These are phyloP conservation scores for Chlorella variabilis DNA, from an alignment of 163 green algal species.

Conservation along the genomic window DNA sequence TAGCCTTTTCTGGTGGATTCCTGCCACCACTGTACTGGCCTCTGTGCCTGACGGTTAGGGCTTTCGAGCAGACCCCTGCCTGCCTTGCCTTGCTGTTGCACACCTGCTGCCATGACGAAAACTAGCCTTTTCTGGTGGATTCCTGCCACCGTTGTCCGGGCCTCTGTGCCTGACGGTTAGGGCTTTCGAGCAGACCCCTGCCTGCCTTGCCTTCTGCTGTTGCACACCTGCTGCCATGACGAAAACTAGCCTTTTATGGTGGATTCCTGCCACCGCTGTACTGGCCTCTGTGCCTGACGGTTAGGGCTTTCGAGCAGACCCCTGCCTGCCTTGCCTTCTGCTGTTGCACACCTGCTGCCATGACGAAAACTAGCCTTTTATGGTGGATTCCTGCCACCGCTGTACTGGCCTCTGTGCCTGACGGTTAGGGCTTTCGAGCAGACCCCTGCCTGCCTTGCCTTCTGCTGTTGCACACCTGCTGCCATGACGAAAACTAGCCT, in stretches of 20 bases:
- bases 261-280: conserved; percentile 20
- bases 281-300: background rate
- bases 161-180: conserved; percentile 1
- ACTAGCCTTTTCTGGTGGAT: background rate
- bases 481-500: too few relatives aligned
- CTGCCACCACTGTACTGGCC: conserved; percentile 15
- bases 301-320: background rate
- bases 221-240: background rate
- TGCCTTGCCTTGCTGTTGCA: too few relatives aligned
- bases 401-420: background rate
- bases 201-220: background rate
- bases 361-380: background rate
- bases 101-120: background rate
- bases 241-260: background rate
- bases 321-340: background rate
- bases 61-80: background rate
- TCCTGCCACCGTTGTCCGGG: background rate
- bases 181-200: background rate
- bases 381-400: background rate
- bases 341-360: background rate
- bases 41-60: background rate
- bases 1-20: conserved; percentile 3
- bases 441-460: background rate
- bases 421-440: background rate
- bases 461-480: background rate